Evolutionary conservation across 1,284 basidiomycete genomes (phyloP).

Genomic region (Hypsizygus ulmarius): DNA sequence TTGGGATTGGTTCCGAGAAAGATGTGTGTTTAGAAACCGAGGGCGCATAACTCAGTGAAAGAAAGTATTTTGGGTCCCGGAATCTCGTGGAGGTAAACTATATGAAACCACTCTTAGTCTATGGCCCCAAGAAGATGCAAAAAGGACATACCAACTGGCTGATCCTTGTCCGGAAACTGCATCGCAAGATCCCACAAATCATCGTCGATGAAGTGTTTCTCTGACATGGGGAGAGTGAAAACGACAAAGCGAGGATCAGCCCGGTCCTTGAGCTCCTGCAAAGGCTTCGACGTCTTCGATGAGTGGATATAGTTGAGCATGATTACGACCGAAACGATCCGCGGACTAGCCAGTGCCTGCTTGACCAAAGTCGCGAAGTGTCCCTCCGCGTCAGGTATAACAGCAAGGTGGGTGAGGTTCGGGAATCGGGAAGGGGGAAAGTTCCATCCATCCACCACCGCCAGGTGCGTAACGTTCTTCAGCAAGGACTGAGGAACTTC

Average conservation of each 20-base stretch:
- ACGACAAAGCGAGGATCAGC: constrained; percentile 12
- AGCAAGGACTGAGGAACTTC: constrained; percentile 2
- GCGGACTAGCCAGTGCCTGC: constrained; percentile 6
- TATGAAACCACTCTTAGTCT: neutral
- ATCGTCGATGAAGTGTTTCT: constrained; percentile 18
- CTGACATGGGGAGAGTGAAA: constrained; percentile 14
- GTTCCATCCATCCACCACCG: constrained; percentile 5
- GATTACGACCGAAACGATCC: constrained; percentile 14
- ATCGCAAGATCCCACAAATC: constrained; percentile 21
- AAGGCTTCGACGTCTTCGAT: constrained; percentile 1
- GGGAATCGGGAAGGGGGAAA: constrained; percentile 12
- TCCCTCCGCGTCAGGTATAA: constrained; percentile 12
- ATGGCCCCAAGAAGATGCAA: neutral
- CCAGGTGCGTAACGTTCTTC: constrained; percentile 9
- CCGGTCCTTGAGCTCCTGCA: constrained; percentile 8
- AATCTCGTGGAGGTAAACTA: constrained; percentile 13
- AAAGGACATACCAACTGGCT: constrained; percentile 9
- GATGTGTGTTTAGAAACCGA: neutral
- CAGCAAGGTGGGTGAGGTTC: constrained; percentile 15
- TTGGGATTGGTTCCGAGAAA: too few species aligned
- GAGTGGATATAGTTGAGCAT: constrained; percentile 14
- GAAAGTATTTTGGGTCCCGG: constrained; percentile 13
- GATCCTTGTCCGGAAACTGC: constrained; percentile 19
- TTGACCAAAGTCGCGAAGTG: constrained; percentile 5
- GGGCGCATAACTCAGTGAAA: constrained; percentile 12